Conservation (phyloP, 805 yeast species). For the Candida gorgasii region DNA sequence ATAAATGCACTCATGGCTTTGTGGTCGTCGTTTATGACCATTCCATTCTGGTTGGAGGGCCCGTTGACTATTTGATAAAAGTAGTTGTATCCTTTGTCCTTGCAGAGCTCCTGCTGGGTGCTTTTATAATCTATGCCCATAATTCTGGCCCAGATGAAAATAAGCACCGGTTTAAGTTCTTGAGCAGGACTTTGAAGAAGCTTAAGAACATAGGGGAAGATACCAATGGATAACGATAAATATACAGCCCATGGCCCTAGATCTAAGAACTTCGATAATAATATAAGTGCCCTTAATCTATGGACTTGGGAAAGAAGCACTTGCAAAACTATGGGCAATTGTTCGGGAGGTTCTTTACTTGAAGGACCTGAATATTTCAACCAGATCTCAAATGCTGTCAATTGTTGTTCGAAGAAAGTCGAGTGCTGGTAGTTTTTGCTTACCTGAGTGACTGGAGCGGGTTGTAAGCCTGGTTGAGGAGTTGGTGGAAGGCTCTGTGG, state of each 20-base stretch:
- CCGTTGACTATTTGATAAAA: slow-evolving; percentile 65
- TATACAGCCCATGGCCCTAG: slow-evolving; percentile 98
- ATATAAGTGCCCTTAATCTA: slow-evolving; percentile 80
- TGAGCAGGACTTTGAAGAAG: slow-evolving; percentile 92
- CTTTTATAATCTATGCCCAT: slow-evolving; percentile 92
- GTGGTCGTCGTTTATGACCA: slow-evolving; percentile 71
- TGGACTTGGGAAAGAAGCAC: slow-evolving; percentile 93
- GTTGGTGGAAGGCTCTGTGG: slow-evolving; percentile 6
- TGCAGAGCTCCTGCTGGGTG: slow-evolving; percentile 88
- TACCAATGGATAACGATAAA: slow-evolving; percentile 88
- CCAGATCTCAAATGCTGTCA: slow-evolving; percentile 97
- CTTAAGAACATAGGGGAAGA: slow-evolving; percentile 91
- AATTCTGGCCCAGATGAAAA: slow-evolving; percentile 96
- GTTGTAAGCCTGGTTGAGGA: neutral
- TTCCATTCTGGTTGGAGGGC: slow-evolving; percentile 21
- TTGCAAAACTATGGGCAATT: slow-evolving; percentile 89
- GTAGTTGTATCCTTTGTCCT: slow-evolving; percentile 87
- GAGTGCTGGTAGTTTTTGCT: slow-evolving; percentile 73
- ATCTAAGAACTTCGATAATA: slow-evolving; percentile 84
- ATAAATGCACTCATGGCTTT: slow-evolving; percentile 96
- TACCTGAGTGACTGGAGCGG: slow-evolving; percentile 1
- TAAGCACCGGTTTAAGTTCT: slow-evolving; percentile 89
- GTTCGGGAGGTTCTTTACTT: slow-evolving; percentile 87
- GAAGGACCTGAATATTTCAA: slow-evolving; percentile 81
- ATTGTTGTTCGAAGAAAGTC: slow-evolving; percentile 91